Conservation (phyloP, 768 basidiomycete species). For the Tylopilus subfusipes region DNA sequence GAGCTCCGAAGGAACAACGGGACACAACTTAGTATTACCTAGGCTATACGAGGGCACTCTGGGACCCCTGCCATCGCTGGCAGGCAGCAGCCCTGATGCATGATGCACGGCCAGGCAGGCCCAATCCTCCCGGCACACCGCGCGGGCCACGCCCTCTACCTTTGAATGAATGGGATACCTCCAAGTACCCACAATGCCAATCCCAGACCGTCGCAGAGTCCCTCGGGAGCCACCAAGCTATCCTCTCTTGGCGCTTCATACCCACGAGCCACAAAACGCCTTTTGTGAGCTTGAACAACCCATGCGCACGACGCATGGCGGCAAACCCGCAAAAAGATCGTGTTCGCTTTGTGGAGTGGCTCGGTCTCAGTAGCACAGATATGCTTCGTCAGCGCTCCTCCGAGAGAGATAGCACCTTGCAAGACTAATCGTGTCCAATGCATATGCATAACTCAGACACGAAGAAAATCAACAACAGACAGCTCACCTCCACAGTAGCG, state of each 20-base stretch:
- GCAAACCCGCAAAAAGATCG: constrained; percentile 36
- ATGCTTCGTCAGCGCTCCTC: constrained; percentile 38
- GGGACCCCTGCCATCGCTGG: no score
- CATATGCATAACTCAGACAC: constrained; percentile 39
- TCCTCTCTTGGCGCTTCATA: constrained; percentile 14
- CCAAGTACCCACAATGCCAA: constrained; percentile 20
- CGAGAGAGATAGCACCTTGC: constrained; percentile 47
- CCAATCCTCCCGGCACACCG: no score
- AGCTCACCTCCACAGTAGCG: constrained; percentile 32
- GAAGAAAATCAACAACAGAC: neutral
- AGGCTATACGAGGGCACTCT: no score
- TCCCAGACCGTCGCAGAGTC: constrained; percentile 25
- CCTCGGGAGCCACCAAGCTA: constrained; percentile 22
- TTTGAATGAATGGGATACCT: constrained; percentile 15
- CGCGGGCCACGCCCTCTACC: constrained; percentile 14
- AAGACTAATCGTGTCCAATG: constrained; percentile 42
- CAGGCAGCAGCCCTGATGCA: no score
- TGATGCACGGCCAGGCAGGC: no score
- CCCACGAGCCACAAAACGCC: constrained; percentile 23
- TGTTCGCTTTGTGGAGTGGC: constrained; percentile 22
- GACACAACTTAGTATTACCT: no score
- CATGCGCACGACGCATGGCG: constrained; percentile 34
- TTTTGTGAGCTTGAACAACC: constrained; percentile 42
- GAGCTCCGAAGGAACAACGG: no score
- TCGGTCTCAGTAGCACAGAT: constrained; percentile 12